Evolutionary conservation across 2,329 filamentous ascomycete genomes (phyloP).

Genomic region (Incumbomyces lentus): DNA sequence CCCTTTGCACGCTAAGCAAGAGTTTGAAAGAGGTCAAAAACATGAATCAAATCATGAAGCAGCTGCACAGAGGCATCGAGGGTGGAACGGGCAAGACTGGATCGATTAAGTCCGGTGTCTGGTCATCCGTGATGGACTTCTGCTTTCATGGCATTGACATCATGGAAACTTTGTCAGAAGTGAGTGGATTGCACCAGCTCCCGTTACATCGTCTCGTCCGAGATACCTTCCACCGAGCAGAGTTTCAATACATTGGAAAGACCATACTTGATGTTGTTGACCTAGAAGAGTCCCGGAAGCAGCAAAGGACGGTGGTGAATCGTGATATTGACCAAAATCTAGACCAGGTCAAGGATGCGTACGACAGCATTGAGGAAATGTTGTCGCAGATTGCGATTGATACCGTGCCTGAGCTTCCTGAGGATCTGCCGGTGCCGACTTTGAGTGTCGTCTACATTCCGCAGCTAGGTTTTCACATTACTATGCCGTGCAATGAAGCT

Average conservation of each 20-base stretch:
- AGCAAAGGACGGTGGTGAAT: slow-evolving; percentile 62
- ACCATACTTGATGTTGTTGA: slow-evolving; percentile 56
- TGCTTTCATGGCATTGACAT: slow-evolving; percentile 61
- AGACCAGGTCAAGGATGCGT: slow-evolving; percentile 66
- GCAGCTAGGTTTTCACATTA: slow-evolving; percentile 80
- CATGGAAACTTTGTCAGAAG: slow-evolving; percentile 49
- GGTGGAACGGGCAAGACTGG: slow-evolving; percentile 38
- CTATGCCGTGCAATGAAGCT: slow-evolving; percentile 52
- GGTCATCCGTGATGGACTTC: slow-evolving; percentile 65
- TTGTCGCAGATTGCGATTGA: slow-evolving; percentile 57
- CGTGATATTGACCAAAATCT: slow-evolving; percentile 62
- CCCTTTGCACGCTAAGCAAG: slow-evolving; percentile 46
- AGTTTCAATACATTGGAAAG: slow-evolving; percentile 56
- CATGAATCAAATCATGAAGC: slow-evolving; percentile 56
- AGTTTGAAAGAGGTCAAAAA: slow-evolving; percentile 65
- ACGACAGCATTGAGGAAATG: slow-evolving; percentile 66
- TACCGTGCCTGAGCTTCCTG: slow-evolving; percentile 54
- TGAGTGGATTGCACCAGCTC: slow-evolving; percentile 40
- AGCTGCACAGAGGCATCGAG: slow-evolving; percentile 69
- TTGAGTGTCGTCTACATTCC: slow-evolving; percentile 82
- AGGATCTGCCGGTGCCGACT: slow-evolving; percentile 33
- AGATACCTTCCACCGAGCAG: slow-evolving; percentile 46
- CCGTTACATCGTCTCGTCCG: slow-evolving; percentile 38
- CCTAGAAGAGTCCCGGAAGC: slow-evolving; percentile 37
- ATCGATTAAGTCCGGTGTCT: slow-evolving; percentile 56